Evolutionary conservation across 192 early-diverging fungal genomes (phyloP).

Genomic region (Entophlyctis helioformis): DNA sequence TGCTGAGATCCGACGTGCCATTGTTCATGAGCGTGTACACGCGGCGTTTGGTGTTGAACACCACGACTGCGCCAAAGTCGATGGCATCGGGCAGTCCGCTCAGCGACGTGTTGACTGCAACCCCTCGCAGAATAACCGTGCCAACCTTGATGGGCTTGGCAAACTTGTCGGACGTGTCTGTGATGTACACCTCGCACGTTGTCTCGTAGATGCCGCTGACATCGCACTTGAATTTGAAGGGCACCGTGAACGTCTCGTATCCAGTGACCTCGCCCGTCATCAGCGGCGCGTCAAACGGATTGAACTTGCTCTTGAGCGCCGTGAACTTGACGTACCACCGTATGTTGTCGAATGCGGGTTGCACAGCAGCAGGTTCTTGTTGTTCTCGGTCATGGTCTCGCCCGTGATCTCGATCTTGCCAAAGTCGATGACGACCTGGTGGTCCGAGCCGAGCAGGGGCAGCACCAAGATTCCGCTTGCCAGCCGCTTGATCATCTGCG

Average conservation of each 20-base stretch:
- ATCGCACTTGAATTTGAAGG: conserved; percentile 35
- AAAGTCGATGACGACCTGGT: conserved; percentile 39
- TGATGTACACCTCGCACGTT: conserved; percentile 29
- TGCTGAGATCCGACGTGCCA: conserved; percentile 30
- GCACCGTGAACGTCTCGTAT: conserved; percentile 30
- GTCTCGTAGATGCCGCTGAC: conserved; percentile 35
- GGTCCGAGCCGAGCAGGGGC: conserved; percentile 18
- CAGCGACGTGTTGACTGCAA: conserved; percentile 32
- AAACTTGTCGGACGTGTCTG: conserved; percentile 28
- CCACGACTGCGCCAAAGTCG: conserved; percentile 46
- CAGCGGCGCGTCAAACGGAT: conserved; percentile 33
- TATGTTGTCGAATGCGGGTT: conserved; percentile 27
- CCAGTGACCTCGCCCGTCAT: conserved; percentile 31
- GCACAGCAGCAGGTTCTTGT: conserved; percentile 30
- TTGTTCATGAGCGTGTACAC: conserved; percentile 33
- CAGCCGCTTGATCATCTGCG: conserved; percentile 31
- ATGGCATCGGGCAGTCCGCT: conserved; percentile 36
- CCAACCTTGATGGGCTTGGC: conserved; percentile 26
- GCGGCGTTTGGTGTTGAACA: conserved; percentile 19
- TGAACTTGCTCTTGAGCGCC: conserved; percentile 23
- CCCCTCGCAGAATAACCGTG: conserved; percentile 30
- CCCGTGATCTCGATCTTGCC: conserved; percentile 32
- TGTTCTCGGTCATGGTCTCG: conserved; percentile 18
- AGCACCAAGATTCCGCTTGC: conserved; percentile 28
- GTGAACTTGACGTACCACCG: conserved; percentile 39